A percentile compares a stretch with the other conserved stretches of the same genome.
phyloP scores from a whole-genome alignment of 495 filamentous ascomycete genomes.

The Penicillium cinerascens region DNA sequence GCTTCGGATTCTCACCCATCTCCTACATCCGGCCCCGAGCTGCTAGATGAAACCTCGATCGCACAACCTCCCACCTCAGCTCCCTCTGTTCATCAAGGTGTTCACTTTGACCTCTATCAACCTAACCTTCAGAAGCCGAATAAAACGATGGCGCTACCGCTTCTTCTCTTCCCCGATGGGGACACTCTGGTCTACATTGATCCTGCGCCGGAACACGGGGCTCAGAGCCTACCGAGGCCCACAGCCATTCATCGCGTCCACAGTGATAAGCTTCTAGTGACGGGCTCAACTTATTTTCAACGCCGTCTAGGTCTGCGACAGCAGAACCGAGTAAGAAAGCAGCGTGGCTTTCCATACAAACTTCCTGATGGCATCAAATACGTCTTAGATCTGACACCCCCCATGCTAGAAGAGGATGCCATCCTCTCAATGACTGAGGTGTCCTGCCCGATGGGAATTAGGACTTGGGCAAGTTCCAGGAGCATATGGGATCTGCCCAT shows the following conservation, averaged over 20 bases:
- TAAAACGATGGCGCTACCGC: conserved; percentile 8
- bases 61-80: background rate
- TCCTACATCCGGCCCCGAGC: background rate
- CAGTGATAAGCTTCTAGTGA: conserved; percentile 43
- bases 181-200: conserved; percentile 57
- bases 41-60: background rate
- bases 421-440: conserved; percentile 54
- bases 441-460: conserved; percentile 52
- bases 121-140: no score
- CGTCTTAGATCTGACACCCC: conserved; percentile 61
- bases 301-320: conserved; percentile 42
- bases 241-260: conserved; percentile 39
- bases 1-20: background rate
- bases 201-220: conserved; percentile 29
- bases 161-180: conserved; percentile 35
- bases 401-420: conserved; percentile 55
- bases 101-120: background rate
- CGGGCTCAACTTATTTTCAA: conserved; percentile 48
- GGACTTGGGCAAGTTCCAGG: conserved; percentile 37
- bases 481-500: conserved; percentile 46
- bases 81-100: background rate
- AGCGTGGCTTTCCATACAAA: conserved; percentile 25
- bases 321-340: conserved; percentile 24
- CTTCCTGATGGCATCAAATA: conserved; percentile 49
- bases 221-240: conserved; percentile 10